Conservation (phyloP, 2,329 filamentous ascomycete species). For the Zymoseptoria tritici region DNA sequence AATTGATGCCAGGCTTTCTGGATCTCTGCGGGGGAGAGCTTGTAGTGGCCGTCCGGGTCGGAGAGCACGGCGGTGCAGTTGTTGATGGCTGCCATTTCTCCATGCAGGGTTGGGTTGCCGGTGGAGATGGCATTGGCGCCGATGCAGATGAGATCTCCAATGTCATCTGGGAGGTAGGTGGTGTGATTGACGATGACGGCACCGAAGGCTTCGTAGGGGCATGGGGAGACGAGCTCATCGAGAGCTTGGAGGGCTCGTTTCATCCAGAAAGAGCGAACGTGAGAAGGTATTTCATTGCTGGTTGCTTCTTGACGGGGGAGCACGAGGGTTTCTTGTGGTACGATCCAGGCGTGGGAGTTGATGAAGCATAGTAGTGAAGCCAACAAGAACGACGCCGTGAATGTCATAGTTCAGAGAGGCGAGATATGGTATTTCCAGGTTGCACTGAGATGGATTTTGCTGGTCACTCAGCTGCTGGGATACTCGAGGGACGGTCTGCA, state of each 20-base stretch:
- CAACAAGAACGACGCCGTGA: background rate
- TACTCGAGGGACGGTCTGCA: too few relatives aligned
- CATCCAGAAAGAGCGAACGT: background rate
- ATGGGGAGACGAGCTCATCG: background rate
- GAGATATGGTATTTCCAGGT: background rate
- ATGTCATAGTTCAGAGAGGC: background rate
- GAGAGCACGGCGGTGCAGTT: constrained; percentile 46
- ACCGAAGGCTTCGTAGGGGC: background rate
- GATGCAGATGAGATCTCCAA: constrained; percentile 19
- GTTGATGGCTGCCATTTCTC: constrained; percentile 48
- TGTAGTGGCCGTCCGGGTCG: constrained; percentile 39
- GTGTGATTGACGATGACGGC: background rate
- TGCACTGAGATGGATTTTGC: too few relatives aligned
- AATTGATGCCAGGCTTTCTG: constrained; percentile 39
- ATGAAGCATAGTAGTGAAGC: background rate
- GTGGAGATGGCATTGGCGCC: constrained; percentile 42
- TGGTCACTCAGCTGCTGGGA: too few relatives aligned
- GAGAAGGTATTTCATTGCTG: background rate
- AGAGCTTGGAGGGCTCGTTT: background rate
- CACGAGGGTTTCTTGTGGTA: background rate
- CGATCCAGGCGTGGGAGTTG: background rate
- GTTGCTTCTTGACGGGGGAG: background rate
- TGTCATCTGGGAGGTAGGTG: background rate
- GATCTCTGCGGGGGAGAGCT: constrained; percentile 34
- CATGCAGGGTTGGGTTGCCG: constrained; percentile 49